These are phyloP conservation scores for Yamadazyma insecticola DNA, from an alignment of 805 yeast genomes.

Conservation along the genomic window DNA sequence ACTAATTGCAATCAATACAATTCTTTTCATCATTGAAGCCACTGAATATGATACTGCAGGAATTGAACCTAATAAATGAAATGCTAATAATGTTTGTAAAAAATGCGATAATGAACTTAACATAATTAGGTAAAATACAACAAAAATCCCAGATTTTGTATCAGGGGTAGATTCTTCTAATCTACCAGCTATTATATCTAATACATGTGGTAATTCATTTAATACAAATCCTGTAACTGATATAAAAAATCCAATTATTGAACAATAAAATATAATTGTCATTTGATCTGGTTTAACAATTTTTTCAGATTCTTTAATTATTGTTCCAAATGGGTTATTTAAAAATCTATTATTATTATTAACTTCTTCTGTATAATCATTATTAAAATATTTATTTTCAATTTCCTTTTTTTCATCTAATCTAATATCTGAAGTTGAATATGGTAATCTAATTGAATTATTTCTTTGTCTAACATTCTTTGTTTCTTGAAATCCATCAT, in stretches of 20 bases:
- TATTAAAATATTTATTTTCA: too few relatives aligned
- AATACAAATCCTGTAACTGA: slow-evolving; percentile 72
- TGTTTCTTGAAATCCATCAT: slow-evolving; percentile 1
- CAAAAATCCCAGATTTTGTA: slow-evolving; percentile 17
- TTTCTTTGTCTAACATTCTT: slow-evolving; percentile 19
- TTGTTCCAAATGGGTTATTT: slow-evolving; percentile 18
- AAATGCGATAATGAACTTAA: slow-evolving; percentile 76
- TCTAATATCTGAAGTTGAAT: slow-evolving; percentile 28
- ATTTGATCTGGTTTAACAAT: slow-evolving; percentile 66
- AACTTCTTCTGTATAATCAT: slow-evolving; percentile 11
- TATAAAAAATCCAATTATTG: slow-evolving; percentile 63
- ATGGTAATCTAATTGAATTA: slow-evolving; percentile 23
- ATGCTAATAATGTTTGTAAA: slow-evolving; percentile 73
- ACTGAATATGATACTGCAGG: slow-evolving; percentile 84
- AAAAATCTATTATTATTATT: slow-evolving; percentile 8
- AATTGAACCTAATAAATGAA: slow-evolving; percentile 72
- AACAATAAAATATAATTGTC: slow-evolving; percentile 76
- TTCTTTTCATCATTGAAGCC: slow-evolving; percentile 83
- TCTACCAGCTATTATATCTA: slow-evolving; percentile 11
- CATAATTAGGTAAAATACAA: slow-evolving; percentile 48
- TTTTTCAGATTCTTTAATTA: slow-evolving; percentile 12
- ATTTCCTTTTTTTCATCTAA: slow-evolving; percentile 20
- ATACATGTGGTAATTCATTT: slow-evolving; percentile 47
- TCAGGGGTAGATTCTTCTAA: slow-evolving; percentile 13
- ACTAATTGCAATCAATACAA: slow-evolving; percentile 77